Evolutionary conservation across 179 eudicot genomes (phyloP).

Genomic region (Beta lomatogona): DNA sequence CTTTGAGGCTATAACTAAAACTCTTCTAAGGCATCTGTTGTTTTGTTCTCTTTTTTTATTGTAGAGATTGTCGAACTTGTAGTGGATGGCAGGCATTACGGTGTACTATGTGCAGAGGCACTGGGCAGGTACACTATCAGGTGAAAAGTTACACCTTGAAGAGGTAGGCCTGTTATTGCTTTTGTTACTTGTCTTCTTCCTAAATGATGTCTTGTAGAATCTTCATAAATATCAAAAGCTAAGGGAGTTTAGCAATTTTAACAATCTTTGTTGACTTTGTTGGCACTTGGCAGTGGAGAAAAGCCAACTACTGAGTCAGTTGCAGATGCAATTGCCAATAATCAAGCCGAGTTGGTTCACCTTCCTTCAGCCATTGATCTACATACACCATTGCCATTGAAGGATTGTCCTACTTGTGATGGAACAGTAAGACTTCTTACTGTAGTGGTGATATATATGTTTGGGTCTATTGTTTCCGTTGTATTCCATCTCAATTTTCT

Average conservation of each 20-base stretch:
- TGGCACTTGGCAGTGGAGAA: conserved; percentile 71
- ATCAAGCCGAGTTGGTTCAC: conserved; percentile 88
- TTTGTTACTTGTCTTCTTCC: conserved; percentile 8
- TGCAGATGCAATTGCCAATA: conserved; percentile 78
- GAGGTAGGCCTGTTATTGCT: conserved; percentile 46
- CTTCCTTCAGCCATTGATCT: conserved; percentile 71
- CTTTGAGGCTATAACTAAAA: background rate
- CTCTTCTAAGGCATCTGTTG: background rate
- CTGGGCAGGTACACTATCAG: conserved; percentile 85
- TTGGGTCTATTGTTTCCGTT: background rate
- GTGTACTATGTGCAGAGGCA: conserved; percentile 91
- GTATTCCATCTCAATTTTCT: background rate
- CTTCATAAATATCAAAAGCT: background rate
- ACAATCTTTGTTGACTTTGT: conserved; percentile 18
- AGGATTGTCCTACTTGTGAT: conserved; percentile 84
- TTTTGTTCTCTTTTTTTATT: conserved; percentile 18
- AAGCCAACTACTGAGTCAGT: conserved; percentile 73
- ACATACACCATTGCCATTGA: conserved; percentile 72
- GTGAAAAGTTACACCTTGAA: conserved; percentile 65
- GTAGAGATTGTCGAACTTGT: conserved; percentile 84
- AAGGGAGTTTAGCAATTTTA: background rate
- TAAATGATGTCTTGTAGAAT: background rate
- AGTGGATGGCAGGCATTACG: conserved; percentile 88
- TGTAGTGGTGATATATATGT: conserved; percentile 1
- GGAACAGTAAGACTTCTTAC: conserved; percentile 64